Evolutionary conservation across 495 filamentous ascomycete genomes (phyloP), one percentile per base, ranked within the genome.

Genomic region (Neurospora pannonica): DNA sequence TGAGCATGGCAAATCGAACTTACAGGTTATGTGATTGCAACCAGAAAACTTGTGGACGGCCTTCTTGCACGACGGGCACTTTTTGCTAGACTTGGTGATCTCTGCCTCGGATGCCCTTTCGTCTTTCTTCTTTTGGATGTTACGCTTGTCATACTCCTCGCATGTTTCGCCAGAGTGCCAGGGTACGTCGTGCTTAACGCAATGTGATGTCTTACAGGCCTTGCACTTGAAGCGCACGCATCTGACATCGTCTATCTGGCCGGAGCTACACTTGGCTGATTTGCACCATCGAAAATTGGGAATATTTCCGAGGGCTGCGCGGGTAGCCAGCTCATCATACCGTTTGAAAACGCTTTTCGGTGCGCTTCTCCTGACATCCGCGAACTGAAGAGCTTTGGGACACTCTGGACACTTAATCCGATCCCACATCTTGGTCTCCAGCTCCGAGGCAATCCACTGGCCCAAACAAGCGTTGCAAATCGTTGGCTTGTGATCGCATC

Each of bases 141-240:
- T 82, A 28, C 78, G 75, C 11, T 70, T 60, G 28, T 88, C 85
- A 72, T 85, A 87, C 34, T 86, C 79, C 7, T 84, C 83, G 77
- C 87, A 89, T 0, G 85, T 85, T 73, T 84, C 78, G 8, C 83
- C 84, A 31, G 78, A 78, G 70, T 89, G 87, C 85, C 86, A 87
- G 4, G 82, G 81, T 4, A 85, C 76, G 31, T 82, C 78, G 75
- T 89, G 86, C 7, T 73, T 77, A 31, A 84, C 78, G 71, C 86
- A 89, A 43, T 83, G 79, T 10, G 75, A 72, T 38, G 75, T 75
- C 8, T 73, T 75, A 69, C 86, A 88, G 0, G 75, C 81, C 8
- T 79, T 38, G 71, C 85, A 87, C 37, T 81, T 78, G 72, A 85
- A 85, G 60, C 78, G 80, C 1, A 82, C 74, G 73, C 84, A 84